Percentiles rank a stretch among this genome's conserved stretches.
Evolutionary conservation across 495 filamentous ascomycete genomes (phyloP).

Genomic region (Hapsidospora chrysogenum): DNA sequence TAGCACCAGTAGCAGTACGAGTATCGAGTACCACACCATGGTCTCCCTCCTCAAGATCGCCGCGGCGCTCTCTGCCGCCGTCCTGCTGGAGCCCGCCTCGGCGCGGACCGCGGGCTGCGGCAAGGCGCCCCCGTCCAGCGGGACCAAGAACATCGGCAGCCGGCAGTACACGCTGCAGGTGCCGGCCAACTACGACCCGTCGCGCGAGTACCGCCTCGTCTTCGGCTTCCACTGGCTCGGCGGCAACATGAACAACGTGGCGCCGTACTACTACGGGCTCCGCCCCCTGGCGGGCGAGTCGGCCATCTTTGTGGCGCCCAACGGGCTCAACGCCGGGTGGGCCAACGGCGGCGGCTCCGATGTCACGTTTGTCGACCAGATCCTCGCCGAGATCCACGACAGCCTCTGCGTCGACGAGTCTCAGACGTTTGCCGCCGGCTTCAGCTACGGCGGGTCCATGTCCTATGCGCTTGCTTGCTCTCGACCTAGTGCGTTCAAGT

Average conservation of each 20-base stretch:
- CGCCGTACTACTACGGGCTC: constrained; percentile 16
- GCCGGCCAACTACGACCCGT: constrained; percentile 16
- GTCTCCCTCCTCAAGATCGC: background rate
- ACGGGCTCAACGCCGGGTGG: constrained; percentile 18
- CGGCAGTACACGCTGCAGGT: constrained; percentile 15
- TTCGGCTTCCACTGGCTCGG: constrained; percentile 15
- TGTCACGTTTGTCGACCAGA: constrained; percentile 14
- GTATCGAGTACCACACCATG: too few relatives aligned
- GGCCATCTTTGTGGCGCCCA: constrained; percentile 19
- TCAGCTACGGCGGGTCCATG: constrained; percentile 24
- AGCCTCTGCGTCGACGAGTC: constrained; percentile 17
- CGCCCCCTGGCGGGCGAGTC: constrained; percentile 10
- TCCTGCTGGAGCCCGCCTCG: background rate
- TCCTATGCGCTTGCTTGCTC: constrained; percentile 23
- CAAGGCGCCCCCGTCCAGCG: background rate
- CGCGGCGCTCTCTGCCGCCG: background rate
- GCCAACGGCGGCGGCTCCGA: constrained; percentile 18
- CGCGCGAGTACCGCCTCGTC: constrained; percentile 13
- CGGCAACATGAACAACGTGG: constrained; percentile 14
- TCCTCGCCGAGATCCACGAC: constrained; percentile 10
- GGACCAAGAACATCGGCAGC: constrained; percentile 1
- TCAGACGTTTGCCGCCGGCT: constrained; percentile 18
- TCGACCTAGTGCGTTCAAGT: constrained; percentile 8
- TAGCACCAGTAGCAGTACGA: too few relatives aligned
- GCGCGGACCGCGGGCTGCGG: constrained; percentile 2